phyloP scores from a whole-genome alignment of 805 yeast genomes.

The Candida coleopterorum region DNA sequence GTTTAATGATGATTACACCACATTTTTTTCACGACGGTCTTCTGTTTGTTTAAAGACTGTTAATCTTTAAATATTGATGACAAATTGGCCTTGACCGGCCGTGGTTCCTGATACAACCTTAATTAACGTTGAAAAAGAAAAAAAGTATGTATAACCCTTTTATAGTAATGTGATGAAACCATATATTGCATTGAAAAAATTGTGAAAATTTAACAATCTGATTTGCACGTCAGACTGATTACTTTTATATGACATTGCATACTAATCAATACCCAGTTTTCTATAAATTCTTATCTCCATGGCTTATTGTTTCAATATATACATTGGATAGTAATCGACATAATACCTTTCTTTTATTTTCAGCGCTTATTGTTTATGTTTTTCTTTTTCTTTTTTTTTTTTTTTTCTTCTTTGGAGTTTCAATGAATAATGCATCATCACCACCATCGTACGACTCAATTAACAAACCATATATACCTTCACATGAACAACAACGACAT shows the following conservation, averaged over 20 bases:
- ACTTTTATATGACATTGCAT: no score
- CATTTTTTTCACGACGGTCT: constrained; percentile 51
- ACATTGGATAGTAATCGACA: no score
- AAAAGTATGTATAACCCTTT: background rate
- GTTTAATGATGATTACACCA: constrained; percentile 46
- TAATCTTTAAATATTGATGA: constrained; percentile 43
- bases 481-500: constrained; percentile 30
- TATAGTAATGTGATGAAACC: constrained; percentile 1
- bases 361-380: no score
- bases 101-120: constrained; percentile 38
- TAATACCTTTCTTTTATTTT: no score
- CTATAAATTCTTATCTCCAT: no score
- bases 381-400: background rate
- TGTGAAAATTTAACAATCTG: constrained; percentile 16
- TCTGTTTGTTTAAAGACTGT: constrained; percentile 41
- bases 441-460: constrained; percentile 19
- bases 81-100: constrained; percentile 49
- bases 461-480: constrained; percentile 30
- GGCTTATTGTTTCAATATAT: no score
- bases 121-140: background rate
- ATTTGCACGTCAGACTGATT: constrained; percentile 43
- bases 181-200: constrained; percentile 4
- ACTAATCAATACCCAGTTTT: no score
- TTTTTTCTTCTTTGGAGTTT: background rate
- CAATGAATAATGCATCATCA: constrained; percentile 1